phyloP scores from a whole-genome alignment of 2,329 filamentous ascomycete species.

The Cordyceps militaris region DNA sequence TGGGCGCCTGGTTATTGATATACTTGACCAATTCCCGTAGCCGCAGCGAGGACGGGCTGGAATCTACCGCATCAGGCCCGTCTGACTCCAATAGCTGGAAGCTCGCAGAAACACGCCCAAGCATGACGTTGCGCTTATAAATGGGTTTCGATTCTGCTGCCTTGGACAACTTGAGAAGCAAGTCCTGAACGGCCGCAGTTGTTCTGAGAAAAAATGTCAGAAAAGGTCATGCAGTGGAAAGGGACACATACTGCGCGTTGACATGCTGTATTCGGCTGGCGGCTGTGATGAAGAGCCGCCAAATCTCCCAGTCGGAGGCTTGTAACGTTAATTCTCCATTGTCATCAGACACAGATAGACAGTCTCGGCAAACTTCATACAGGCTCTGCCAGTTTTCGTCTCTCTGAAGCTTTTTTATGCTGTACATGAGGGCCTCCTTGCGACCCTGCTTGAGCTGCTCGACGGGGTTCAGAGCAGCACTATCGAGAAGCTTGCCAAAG shows the following conservation, averaged over 20 bases:
- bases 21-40: constrained; percentile 30
- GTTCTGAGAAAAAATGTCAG: constrained; percentile 21
- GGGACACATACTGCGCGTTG: constrained; percentile 26
- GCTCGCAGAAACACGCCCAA: constrained; percentile 32
- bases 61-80: constrained; percentile 22
- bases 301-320: constrained; percentile 38
- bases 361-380: constrained; percentile 37
- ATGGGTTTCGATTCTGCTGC: constrained; percentile 28
- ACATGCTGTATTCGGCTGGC: constrained; percentile 26
- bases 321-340: constrained; percentile 32
- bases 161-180: constrained; percentile 26
- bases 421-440: constrained; percentile 41
- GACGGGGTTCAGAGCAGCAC: constrained; percentile 35
- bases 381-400: constrained; percentile 35
- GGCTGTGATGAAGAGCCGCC: constrained; percentile 33
- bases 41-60: constrained; percentile 24
- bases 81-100: constrained; percentile 28
- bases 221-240: background rate
- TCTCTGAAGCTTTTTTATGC: constrained; percentile 30
- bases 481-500: constrained; percentile 31
- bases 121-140: constrained; percentile 32
- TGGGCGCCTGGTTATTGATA: constrained; percentile 28
- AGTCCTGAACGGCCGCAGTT: constrained; percentile 20
- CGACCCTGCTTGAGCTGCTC: constrained; percentile 38
- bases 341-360: constrained; percentile 33